phyloP scores from a whole-genome alignment of 176 grass and related monocot genomes.

The Triticum monococcum region DNA sequence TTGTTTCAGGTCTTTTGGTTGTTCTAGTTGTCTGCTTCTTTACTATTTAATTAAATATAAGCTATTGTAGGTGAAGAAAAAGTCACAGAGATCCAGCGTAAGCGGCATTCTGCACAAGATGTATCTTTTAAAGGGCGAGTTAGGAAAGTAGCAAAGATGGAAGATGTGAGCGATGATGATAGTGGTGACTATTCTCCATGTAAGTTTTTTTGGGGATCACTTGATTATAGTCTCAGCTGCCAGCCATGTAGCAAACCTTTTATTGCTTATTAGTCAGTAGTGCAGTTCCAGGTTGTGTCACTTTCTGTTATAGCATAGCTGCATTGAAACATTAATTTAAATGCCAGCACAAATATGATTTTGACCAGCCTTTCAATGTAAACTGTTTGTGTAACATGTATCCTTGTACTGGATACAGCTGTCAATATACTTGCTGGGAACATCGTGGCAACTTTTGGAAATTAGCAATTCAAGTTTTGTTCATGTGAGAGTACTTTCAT shows the following conservation, averaged over 20 bases:
- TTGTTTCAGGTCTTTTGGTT: constrained; percentile 18
- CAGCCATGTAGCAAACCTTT: constrained; percentile 10
- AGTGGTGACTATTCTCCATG: constrained; percentile 87
- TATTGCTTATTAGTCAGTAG: constrained; percentile 12
- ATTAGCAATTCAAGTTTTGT: neutral
- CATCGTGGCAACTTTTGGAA: neutral
- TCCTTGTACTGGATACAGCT: neutral
- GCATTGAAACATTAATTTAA: constrained; percentile 19
- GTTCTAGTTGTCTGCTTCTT: constrained; percentile 22
- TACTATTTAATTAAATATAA: constrained; percentile 33
- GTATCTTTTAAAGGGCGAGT: constrained; percentile 88
- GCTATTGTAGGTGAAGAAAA: constrained; percentile 69
- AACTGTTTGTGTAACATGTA: neutral
- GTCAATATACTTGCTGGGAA: neutral
- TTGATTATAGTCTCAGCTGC: constrained; percentile 21
- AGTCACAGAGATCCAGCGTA: constrained; percentile 69
- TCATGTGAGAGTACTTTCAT: neutral
- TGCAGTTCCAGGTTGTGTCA: neutral
- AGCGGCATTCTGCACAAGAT: constrained; percentile 76
- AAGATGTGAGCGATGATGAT: constrained; percentile 73
- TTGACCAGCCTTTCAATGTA: neutral
- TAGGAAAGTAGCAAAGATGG: constrained; percentile 81
- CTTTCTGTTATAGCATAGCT: neutral
- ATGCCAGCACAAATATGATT: constrained; percentile 2
- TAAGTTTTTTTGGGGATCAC: constrained; percentile 45